Evolutionary conservation across 1,284 basidiomycete species (phyloP).

Genomic region (Vanrija sp.): DNA sequence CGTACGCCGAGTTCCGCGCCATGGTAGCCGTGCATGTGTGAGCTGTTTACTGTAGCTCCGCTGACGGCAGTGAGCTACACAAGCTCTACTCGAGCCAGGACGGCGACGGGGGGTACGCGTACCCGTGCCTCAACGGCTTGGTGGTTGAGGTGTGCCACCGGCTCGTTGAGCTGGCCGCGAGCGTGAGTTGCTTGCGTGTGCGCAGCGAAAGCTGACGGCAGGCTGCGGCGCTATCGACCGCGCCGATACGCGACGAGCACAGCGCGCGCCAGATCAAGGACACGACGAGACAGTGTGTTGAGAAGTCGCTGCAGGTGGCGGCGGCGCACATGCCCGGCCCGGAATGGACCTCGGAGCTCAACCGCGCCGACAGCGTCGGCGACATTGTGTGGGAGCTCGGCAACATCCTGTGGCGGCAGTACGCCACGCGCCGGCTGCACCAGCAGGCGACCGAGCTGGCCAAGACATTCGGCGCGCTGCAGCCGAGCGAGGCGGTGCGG

Average conservation of each 20-base stretch:
- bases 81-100: slow-evolving; percentile 28
- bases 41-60: background rate
- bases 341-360: slow-evolving; percentile 19
- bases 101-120: slow-evolving; percentile 19
- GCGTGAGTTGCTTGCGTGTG: slow-evolving; percentile 10
- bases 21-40: slow-evolving; percentile 27
- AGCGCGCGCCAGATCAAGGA: slow-evolving; percentile 39
- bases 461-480: slow-evolving; percentile 24
- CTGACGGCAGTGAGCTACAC: slow-evolving; percentile 29
- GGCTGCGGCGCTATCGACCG: slow-evolving; percentile 29
- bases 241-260: slow-evolving; percentile 23
- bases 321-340: slow-evolving; percentile 15
- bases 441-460: slow-evolving; percentile 36
- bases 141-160: slow-evolving; percentile 17
- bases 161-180: slow-evolving; percentile 7
- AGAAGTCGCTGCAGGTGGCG: slow-evolving; percentile 32
- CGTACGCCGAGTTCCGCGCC: slow-evolving; percentile 23
- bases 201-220: background rate
- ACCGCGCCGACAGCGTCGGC: slow-evolving; percentile 19
- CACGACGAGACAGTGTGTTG: slow-evolving; percentile 37
- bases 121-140: slow-evolving; percentile 32
- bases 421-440: slow-evolving; percentile 40
- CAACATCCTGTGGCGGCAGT: slow-evolving; percentile 41
- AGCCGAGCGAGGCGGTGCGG: slow-evolving; percentile 33
- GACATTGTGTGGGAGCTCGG: slow-evolving; percentile 37